These are phyloP conservation scores for Delonix regia DNA, from an alignment of 306 rosid species.

Conservation along the genomic window DNA sequence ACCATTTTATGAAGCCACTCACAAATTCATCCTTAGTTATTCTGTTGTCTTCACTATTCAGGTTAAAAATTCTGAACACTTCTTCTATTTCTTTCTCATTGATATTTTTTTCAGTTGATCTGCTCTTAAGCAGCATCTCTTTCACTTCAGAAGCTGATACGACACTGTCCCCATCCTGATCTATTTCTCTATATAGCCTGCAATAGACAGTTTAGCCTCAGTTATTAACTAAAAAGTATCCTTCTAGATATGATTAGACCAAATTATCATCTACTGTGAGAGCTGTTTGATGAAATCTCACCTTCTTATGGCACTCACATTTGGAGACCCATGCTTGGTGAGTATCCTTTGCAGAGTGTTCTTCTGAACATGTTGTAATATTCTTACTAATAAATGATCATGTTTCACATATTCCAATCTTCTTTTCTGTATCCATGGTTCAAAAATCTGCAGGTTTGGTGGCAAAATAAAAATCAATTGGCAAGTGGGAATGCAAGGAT, in stretches of 20 bases:
- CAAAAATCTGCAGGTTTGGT: conserved; percentile 36
- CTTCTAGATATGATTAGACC: neutral
- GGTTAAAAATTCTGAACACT: conserved; percentile 43
- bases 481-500: no score
- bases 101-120: conserved; percentile 26
- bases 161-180: conserved; percentile 44
- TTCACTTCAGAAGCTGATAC: conserved; percentile 45
- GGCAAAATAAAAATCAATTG: neutral
- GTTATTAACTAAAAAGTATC: neutral
- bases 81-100: conserved; percentile 38
- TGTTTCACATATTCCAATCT: conserved; percentile 45
- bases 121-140: conserved; percentile 41
- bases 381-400: conserved; percentile 31
- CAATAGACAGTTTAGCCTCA: neutral
- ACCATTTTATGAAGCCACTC: conserved; percentile 48
- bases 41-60: conserved; percentile 32
- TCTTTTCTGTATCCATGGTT: conserved; percentile 46
- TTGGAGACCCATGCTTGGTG: conserved; percentile 39
- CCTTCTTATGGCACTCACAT: conserved; percentile 40
- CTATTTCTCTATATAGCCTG: conserved; percentile 52
- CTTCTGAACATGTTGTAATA: conserved; percentile 37
- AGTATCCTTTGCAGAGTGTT: conserved; percentile 40
- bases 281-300: conserved; percentile 19
- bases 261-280: neutral
- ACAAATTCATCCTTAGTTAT: conserved; percentile 51